Evolutionary conservation across 2,329 filamentous ascomycete species (phyloP), one percentile per base, ranked within the genome.

Genomic region (Zopfia rhizophila): DNA sequence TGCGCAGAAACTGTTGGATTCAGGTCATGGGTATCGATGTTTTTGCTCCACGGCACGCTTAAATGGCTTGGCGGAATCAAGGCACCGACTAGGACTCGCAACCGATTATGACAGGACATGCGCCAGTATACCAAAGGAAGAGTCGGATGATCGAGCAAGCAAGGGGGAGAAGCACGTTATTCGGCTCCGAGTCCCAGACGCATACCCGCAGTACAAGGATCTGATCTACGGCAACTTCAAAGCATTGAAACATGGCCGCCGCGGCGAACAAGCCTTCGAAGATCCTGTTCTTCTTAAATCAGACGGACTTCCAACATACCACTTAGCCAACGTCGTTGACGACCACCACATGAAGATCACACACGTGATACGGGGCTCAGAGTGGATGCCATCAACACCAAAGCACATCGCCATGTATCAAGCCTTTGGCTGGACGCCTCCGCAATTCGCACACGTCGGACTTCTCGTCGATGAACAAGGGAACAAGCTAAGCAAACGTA

Each of bases 351-450:
- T 99, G 94, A 77, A 90, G 48, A 95, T 99, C 57, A 97, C 92
- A 0, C 93, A 97, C 71, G 94, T 99, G 11, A 89, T 99, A 47
- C 86, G 94, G 29, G 94, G 93, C 40, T 87, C 88, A 80, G 94
- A 99, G 82, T 99, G 94, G 94, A 88, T 99, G 75, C 85, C 93
- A 23, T 96, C 92, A 0, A 97, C 94, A 0, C 91, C 92, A 1
- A 89, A 88, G 66, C 86, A 89, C 66, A 75, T 88, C 45, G 81
- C 81, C 24, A 69, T 80, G 55, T 80, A 80, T 58, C 55, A 69
- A 7, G 78, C 77, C 0, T 79, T 80, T 38, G 74, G 73, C 2
- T 80, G 78, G 78, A 56, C 64, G 12, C 76, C 77, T 3, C 78
- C 78, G 0, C 41, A 59, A 1, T 80, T 79, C 45, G 77, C 77